Percentiles rank a stretch among this genome's conserved stretches.
Conservation (phyloP, 1,284 basidiomycete genomes). For the Trichosporon inkin region DNA sequence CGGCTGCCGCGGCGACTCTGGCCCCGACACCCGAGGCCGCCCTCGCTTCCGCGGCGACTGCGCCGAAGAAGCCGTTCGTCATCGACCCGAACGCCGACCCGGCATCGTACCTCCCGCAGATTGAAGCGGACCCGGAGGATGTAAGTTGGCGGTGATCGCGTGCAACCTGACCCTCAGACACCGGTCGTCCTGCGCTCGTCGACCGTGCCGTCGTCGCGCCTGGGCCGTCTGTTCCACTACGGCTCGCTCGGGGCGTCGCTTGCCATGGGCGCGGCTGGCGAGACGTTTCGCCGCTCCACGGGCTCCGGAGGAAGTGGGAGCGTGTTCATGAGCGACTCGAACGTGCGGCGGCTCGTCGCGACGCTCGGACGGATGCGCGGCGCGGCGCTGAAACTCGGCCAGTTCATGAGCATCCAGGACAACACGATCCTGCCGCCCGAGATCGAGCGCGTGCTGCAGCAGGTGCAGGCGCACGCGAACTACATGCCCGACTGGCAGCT, state of each 20-base stretch:
- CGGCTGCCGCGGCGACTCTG: background rate
- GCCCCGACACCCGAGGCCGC: slow-evolving; percentile 5
- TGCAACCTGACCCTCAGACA: slow-evolving; percentile 7
- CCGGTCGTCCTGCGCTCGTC: slow-evolving; percentile 44
- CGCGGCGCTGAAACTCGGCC: slow-evolving; percentile 92
- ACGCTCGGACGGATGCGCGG: slow-evolving; percentile 93
- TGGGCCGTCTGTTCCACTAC: slow-evolving; percentile 86
- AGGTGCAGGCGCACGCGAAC: slow-evolving; percentile 92
- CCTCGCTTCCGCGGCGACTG: background rate
- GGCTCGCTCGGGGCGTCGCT: slow-evolving; percentile 58
- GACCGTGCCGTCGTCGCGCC: slow-evolving; percentile 73
- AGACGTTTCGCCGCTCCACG: slow-evolving; percentile 50
- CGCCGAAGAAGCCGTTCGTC: slow-evolving; percentile 2
- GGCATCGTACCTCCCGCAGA: slow-evolving; percentile 9
- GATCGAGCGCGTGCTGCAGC: slow-evolving; percentile 79
- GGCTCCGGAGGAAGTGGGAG: slow-evolving; percentile 35
- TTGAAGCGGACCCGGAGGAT: slow-evolving; percentile 21
- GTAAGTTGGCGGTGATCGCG: background rate
- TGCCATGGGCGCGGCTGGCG: slow-evolving; percentile 52
- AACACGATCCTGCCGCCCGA: slow-evolving; percentile 83
- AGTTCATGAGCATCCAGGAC: slow-evolving; percentile 97
- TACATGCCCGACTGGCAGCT: slow-evolving; percentile 99
- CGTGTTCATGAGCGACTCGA: slow-evolving; percentile 80
- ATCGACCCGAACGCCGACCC: slow-evolving; percentile 8
- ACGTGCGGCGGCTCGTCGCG: slow-evolving; percentile 82